These are phyloP conservation scores for Plasmodium blacklocki DNA, from an alignment of 169 alveolate genomes.

Conservation along the genomic window DNA sequence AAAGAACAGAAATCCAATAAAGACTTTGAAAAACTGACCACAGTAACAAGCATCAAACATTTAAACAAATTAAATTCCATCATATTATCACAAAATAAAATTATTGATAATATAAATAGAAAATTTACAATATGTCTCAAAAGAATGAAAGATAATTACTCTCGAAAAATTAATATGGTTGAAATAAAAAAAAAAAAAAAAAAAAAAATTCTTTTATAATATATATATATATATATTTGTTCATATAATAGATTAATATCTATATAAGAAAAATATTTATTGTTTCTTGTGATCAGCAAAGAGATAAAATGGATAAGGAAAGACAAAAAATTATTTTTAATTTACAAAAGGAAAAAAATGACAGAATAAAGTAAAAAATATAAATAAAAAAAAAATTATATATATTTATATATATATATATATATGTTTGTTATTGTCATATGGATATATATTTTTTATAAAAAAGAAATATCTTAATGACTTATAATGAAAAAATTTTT, in stretches of 20 bases:
- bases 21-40: constrained; percentile 37
- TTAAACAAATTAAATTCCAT: constrained; percentile 50
- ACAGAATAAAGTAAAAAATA: constrained; percentile 27
- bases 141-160: constrained; percentile 13
- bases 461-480: constrained; percentile 38
- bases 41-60: constrained; percentile 22
- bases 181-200: neutral
- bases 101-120: constrained; percentile 39
- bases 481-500: constrained; percentile 31
- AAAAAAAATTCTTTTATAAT: neutral
- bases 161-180: constrained; percentile 48
- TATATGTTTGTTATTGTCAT: too few species aligned
- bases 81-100: constrained; percentile 45
- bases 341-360: constrained; percentile 59
- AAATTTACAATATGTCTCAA: constrained; percentile 24
- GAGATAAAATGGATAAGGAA: constrained; percentile 48
- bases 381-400: neutral
- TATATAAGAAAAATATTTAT: too few species aligned
- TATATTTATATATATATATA: neutral
- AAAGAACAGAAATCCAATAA: constrained; percentile 19
- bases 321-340: constrained; percentile 59
- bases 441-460: neutral
- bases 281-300: constrained; percentile 16
- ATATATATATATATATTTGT: neutral
- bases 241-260: too few species aligned